These are phyloP conservation scores for Fragilariopsis cylindrus DNA, from an alignment of 108 stramenopile species.

Conservation along the genomic window DNA sequence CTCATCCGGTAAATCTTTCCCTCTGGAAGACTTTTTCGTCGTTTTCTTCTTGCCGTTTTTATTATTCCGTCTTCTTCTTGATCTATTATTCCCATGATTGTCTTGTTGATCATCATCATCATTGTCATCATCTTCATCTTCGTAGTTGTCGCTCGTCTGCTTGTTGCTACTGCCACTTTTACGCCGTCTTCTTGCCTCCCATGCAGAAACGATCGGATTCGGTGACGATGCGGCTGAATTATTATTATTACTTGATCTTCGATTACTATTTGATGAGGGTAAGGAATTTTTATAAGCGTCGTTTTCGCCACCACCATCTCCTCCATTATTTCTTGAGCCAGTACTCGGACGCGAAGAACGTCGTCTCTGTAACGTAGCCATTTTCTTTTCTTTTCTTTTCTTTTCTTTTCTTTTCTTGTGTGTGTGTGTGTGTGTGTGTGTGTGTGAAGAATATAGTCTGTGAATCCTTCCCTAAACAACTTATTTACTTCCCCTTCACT, in stretches of 20 bases:
- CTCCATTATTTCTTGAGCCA: no score
- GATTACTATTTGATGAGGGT: no score
- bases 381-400: no score
- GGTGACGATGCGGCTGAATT: neutral
- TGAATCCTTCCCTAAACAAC: no score
- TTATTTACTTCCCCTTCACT: no score
- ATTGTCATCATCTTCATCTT: neutral
- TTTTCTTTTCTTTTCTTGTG: no score
- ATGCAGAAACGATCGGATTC: constrained; percentile 12
- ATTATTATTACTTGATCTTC: no score
- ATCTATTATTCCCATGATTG: neutral
- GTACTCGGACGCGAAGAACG: constrained; percentile 1
- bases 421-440: neutral
- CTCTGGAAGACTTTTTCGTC: constrained; percentile 13
- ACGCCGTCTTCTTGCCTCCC: constrained; percentile 29
- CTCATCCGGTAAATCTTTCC: constrained; percentile 12
- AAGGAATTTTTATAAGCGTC: neutral
- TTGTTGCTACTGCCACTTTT: neutral
- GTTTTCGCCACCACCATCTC: neutral
- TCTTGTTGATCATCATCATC: neutral
- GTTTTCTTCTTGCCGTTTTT: neutral
- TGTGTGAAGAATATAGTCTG: neutral
- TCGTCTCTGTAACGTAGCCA: neutral
- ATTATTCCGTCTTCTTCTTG: neutral
- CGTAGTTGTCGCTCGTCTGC: neutral